Conservation (phyloP, 2,329 filamentous ascomycete species). For the Ophiostoma sp. region DNA sequence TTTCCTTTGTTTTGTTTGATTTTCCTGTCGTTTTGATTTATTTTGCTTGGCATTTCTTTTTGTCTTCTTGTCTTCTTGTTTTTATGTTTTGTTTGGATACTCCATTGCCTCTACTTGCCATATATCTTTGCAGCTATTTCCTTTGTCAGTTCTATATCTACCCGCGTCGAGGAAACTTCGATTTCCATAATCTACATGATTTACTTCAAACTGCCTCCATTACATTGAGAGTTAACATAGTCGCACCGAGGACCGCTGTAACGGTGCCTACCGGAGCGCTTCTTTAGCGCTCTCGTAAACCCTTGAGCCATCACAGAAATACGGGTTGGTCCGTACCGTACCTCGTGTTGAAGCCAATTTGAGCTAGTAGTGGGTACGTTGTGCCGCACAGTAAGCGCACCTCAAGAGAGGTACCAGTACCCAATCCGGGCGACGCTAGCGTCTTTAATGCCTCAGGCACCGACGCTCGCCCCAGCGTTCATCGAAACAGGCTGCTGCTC, state of each 20-base stretch:
- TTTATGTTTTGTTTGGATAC: not conserved
- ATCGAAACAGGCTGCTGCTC: not conserved
- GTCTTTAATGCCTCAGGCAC: not conserved
- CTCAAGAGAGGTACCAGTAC: not conserved
- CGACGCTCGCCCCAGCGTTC: not conserved
- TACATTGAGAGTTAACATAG: too few species aligned
- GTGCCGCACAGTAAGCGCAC: not conserved
- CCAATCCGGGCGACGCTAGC: not conserved
- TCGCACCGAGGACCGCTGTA: not conserved
- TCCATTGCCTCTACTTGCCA: not conserved
- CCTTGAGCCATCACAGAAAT: not conserved
- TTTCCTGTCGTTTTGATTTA: not conserved
- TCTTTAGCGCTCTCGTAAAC: not conserved
- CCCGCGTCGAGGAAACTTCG: not conserved
- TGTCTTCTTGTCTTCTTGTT: not conserved
- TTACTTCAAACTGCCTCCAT: not conserved
- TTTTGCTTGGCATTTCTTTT: not conserved
- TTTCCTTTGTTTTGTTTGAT: not conserved
- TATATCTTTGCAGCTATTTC: not conserved
- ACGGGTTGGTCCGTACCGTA: slow-evolving; percentile 13
- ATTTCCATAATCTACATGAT: slow-evolving; percentile 5
- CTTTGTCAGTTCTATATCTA: not conserved
- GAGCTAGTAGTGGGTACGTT: not conserved
- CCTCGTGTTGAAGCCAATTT: not conserved
- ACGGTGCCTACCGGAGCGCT: not conserved